Conservation (phyloP, 2,329 filamentous ascomycete genomes). For the Coleophoma cylindrospora region DNA sequence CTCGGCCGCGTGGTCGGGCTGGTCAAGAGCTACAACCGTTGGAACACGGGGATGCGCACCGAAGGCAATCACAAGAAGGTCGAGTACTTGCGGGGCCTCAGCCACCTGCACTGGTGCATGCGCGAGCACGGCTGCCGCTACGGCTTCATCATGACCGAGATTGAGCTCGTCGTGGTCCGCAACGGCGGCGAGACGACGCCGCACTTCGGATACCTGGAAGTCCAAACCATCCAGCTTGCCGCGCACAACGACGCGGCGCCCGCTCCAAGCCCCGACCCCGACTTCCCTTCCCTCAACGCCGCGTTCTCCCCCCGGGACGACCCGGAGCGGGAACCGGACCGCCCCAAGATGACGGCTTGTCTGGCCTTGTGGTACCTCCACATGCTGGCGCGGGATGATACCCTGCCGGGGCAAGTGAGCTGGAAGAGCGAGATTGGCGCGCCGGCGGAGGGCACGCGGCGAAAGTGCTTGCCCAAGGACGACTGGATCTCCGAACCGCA, state of each 20-base stretch:
- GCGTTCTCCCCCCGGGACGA: slow-evolving; percentile 17
- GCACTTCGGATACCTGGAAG: slow-evolving; percentile 84
- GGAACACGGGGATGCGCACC: slow-evolving; percentile 91
- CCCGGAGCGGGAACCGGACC: slow-evolving; percentile 32
- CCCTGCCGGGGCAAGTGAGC: slow-evolving; percentile 50
- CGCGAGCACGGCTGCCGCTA: slow-evolving; percentile 90
- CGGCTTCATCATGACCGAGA: slow-evolving; percentile 94
- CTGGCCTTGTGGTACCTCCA: slow-evolving; percentile 76
- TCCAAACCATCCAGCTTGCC: slow-evolving; percentile 57
- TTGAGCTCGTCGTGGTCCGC: slow-evolving; percentile 86
- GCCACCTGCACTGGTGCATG: slow-evolving; percentile 86
- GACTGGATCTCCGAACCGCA: slow-evolving; percentile 72
- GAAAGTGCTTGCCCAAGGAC: slow-evolving; percentile 66
- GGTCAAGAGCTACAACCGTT: slow-evolving; percentile 88
- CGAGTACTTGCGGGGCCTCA: slow-evolving; percentile 80
- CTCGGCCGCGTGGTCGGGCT: slow-evolving; percentile 70
- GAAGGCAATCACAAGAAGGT: slow-evolving; percentile 82
- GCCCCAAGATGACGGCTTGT: slow-evolving; percentile 66
- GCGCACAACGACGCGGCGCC: slow-evolving; percentile 15
- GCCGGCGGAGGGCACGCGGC: slow-evolving; percentile 65
- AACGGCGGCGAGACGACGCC: slow-evolving; percentile 68
- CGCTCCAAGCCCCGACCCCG: slow-evolving; percentile 2
- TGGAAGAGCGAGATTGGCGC: slow-evolving; percentile 72
- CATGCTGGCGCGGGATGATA: slow-evolving; percentile 61
- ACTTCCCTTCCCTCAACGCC: slow-evolving; percentile 17